Percentiles rank a stretch among this genome's conserved stretches.
Conservation (phyloP, 371 early-diverging fungal species). For the Rhizoclosmatium hyalinum region DNA sequence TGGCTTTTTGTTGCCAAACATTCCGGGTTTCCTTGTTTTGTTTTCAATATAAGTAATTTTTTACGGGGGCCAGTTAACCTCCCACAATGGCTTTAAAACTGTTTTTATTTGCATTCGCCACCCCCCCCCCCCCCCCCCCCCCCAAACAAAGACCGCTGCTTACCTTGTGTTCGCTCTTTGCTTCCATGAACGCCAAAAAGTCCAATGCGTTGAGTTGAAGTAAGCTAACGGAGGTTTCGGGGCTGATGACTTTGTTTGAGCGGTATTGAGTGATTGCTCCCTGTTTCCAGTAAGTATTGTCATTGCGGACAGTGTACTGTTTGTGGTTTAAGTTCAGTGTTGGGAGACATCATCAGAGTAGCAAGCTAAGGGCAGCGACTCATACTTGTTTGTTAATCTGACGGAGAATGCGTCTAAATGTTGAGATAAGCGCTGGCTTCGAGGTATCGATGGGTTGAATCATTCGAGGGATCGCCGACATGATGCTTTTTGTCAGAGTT, state of each 20-base stretch:
- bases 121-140: neutral
- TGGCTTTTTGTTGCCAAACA: too few relatives aligned
- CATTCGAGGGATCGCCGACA: neutral
- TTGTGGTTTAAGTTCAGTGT: neutral
- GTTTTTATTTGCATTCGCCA: neutral
- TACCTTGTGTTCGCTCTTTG: conserved; percentile 32
- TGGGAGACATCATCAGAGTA: neutral
- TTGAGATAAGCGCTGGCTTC: neutral
- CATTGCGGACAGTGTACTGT: conserved; percentile 26
- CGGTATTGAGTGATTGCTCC: conserved; percentile 24
- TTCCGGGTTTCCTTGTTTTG: too few relatives aligned
- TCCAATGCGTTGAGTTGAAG: conserved; percentile 22
- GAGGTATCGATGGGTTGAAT: conserved; percentile 16
- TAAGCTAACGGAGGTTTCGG: neutral
- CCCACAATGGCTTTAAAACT: conserved; percentile 17
- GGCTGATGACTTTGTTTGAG: neutral
- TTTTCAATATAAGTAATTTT: too few relatives aligned
- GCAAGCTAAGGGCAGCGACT: neutral
- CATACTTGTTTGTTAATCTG: conserved; percentile 23
- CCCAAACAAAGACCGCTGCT: too few relatives aligned
- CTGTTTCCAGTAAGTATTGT: conserved; percentile 12
- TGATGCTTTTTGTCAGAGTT: too few relatives aligned
- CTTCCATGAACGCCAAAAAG: conserved; percentile 8
- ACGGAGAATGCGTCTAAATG: conserved; percentile 23
- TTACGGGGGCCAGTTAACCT: conserved; percentile 32